Evolutionary conservation across 2,329 filamentous ascomycete genomes (phyloP), one percentile per base, ranked within the genome.

Genomic region (Trichoderma sp.): DNA sequence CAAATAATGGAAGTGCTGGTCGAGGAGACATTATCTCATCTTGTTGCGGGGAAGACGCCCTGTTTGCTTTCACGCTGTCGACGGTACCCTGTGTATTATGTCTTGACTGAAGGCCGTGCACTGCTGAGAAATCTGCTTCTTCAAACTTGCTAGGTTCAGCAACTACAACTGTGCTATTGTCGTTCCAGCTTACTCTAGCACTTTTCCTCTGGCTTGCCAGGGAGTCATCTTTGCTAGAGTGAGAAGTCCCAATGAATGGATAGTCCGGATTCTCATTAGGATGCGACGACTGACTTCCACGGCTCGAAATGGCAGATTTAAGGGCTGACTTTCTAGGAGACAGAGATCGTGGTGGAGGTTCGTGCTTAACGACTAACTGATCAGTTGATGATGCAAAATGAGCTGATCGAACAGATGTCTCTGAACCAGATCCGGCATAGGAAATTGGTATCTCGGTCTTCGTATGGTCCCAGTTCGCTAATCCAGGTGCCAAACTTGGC

Each of bases 261-360:
- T 78, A 80, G 75, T 85, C 86, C 3, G 86, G 87, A 28, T 83
- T 77, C 71, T 84, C 81, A 74, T 85, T 82, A 61, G 86, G 82
- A 61, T 89, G 59, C 32, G 32, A 32, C 6, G 57, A 85, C 68
- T 89, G 86, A 39, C 83, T 76, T 74, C 85, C 83, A 76, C 87
- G 77, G 71, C 87, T 84, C 2, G 89, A 86, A 63, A 88, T 89
- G 1, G 77, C 75, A 13, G 90, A 85, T 78, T 95, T 95, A 73
- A 95, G 78, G 2, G 92, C 92, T 1, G 92, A 94, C 79, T 95
- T 95, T 59, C 90, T 89, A 11, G 93, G 93, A 0, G 92, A 94
- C 12, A 92, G 83, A 6, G 92, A 93, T 62, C 93, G 87, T 34
- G 89, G 84, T 26, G 91, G 90, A 6, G 92, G 93, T 68, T 89